A percentile compares a stretch with the other conserved stretches of the same genome.
Conservation (phyloP, 1,284 basidiomycete species). For the Ceratobasidium sp. region DNA sequence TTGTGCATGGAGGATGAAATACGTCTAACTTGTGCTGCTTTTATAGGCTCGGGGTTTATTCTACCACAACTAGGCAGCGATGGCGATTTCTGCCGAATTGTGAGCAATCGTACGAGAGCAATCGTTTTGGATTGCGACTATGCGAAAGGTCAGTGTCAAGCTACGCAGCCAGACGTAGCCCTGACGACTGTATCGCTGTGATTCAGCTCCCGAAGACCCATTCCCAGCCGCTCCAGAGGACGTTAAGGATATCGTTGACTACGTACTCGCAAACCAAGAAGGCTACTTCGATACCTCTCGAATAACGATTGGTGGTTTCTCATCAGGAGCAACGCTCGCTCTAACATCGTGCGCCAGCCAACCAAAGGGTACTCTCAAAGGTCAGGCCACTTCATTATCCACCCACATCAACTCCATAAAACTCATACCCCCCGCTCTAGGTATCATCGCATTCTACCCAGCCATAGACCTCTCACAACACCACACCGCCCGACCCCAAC, state of each 20-base stretch:
- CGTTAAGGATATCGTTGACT: conserved; percentile 11
- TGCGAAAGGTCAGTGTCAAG: conserved; percentile 2
- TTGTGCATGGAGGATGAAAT: not conserved
- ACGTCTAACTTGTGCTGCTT: not conserved
- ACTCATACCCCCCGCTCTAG: not conserved
- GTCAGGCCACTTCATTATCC: not conserved
- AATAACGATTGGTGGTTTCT: conserved; percentile 37
- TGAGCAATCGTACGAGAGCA: not conserved
- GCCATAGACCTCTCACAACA: not conserved
- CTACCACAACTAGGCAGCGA: conserved; percentile 30
- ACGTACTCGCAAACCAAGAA: conserved; percentile 23
- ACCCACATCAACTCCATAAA: not conserved
- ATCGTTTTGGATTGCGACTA: conserved; percentile 41
- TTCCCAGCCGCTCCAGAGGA: conserved; percentile 41
- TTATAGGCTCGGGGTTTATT: conserved; percentile 31
- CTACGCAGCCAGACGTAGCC: not conserved
- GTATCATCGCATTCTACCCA: conserved; percentile 14
- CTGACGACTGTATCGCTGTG: too few relatives aligned
- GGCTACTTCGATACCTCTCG: conserved; percentile 34
- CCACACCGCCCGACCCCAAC: not conserved
- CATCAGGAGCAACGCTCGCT: conserved; percentile 26
- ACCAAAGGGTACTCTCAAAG: conserved; percentile 14
- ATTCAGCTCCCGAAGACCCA: conserved; percentile 29
- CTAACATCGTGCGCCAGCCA: conserved; percentile 1
- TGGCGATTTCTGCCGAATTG: conserved; percentile 28